phyloP scores from a whole-genome alignment of 768 basidiomycete species.

The Hysterangium stoloniferum region DNA sequence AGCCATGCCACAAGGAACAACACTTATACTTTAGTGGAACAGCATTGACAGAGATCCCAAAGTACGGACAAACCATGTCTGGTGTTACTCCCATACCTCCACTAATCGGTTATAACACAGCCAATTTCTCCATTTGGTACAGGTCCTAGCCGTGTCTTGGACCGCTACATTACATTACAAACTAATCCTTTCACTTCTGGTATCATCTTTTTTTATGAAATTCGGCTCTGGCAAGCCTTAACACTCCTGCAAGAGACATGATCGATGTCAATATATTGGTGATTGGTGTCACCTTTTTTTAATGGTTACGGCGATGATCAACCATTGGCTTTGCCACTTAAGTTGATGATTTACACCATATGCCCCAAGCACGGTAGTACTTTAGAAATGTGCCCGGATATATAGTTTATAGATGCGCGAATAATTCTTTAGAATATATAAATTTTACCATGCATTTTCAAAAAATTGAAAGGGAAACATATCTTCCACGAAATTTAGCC shows the following conservation, averaged over 20 bases:
- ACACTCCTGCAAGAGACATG: conserved; percentile 37
- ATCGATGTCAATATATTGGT: conserved; percentile 40
- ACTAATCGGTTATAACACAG: conserved; percentile 37
- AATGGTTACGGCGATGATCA: conserved; percentile 43
- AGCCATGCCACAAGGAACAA: conserved; percentile 45
- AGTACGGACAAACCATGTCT: conserved; percentile 51
- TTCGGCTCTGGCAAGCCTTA: too few relatives aligned
- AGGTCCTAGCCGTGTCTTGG: conserved; percentile 45
- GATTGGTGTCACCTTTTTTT: conserved; percentile 41
- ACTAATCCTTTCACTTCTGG: conserved; percentile 22
- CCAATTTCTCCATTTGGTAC: conserved; percentile 53
- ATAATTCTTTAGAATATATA: too few relatives aligned
- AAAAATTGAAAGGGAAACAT: too few relatives aligned
- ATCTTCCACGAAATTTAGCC: too few relatives aligned
- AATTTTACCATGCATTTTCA: too few relatives aligned
- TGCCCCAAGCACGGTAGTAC: too few relatives aligned
- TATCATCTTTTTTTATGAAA: conserved; percentile 64
- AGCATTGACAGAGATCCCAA: conserved; percentile 51
- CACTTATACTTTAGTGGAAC: conserved; percentile 42
- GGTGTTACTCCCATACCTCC: conserved; percentile 54
- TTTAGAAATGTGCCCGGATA: too few relatives aligned
- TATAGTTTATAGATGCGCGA: too few relatives aligned
- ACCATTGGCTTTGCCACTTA: conserved; percentile 45
- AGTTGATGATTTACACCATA: too few relatives aligned
- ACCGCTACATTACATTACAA: background rate